Percentiles rank a stretch among this genome's conserved stretches.
These are phyloP conservation scores for Neurospora sp. DNA, from an alignment of 2,329 filamentous ascomycete genomes.

Conservation along the genomic window DNA sequence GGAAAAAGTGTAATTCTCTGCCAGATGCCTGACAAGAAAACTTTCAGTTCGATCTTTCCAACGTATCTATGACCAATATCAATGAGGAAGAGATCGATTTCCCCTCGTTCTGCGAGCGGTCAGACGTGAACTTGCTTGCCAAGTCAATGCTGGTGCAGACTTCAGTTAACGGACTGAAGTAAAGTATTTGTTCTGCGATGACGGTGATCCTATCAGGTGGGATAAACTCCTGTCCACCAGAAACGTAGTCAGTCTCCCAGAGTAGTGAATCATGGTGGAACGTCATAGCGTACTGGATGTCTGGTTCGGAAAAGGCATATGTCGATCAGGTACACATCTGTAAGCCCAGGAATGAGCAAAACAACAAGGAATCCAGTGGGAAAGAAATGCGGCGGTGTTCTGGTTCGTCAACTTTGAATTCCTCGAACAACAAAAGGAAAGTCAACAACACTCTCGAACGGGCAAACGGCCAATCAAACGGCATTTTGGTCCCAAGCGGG, in stretches of 20 bases:
- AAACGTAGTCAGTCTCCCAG: neutral
- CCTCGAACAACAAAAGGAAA: neutral
- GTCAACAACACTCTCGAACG: neutral
- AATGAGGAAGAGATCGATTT: neutral
- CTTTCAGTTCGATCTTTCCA: neutral
- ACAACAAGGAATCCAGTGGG: neutral
- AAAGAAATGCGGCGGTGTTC: neutral
- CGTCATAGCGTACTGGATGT: neutral
- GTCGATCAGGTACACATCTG: neutral
- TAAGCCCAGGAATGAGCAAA: neutral
- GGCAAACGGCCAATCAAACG: slow-evolving; percentile 11
- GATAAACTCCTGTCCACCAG: neutral
- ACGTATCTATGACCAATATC: neutral
- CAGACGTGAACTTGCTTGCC: neutral
- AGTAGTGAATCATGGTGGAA: neutral
- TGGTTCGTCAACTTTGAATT: neutral
- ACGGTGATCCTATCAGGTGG: neutral
- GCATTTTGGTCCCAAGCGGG: slow-evolving; percentile 4
- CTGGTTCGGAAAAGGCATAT: neutral
- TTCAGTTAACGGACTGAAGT: neutral
- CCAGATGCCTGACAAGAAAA: neutral
- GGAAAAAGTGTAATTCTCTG: neutral
- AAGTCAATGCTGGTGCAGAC: neutral
- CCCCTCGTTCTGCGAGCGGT: neutral
- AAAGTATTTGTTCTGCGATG: neutral